phyloP scores from a whole-genome alignment of 192 early-diverging fungal genomes.

The Coemansia sp. region DNA sequence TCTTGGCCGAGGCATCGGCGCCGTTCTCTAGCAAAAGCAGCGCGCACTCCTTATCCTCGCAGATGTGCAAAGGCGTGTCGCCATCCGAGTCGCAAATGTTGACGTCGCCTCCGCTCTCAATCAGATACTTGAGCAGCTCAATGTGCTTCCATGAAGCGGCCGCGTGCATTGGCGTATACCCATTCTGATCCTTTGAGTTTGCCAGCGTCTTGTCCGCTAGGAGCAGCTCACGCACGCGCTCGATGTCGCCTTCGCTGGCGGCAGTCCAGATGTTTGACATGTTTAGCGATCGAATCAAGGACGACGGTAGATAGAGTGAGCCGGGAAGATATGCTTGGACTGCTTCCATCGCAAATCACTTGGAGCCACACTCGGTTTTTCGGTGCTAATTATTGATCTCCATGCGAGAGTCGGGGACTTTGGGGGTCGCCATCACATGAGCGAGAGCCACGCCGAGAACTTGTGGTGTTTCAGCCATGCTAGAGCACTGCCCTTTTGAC shows the following conservation, averaged over 20 bases:
- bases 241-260: slow-evolving; percentile 61
- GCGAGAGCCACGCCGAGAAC: too few species aligned
- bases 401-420: too few species aligned
- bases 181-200: slow-evolving; percentile 72
- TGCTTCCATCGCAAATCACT: too few species aligned
- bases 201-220: slow-evolving; percentile 49
- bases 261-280: slow-evolving; percentile 66
- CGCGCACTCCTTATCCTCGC: slow-evolving; percentile 68
- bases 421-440: too few species aligned
- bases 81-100: slow-evolving; percentile 74
- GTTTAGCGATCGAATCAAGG: too few species aligned
- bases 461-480: too few species aligned
- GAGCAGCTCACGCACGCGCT: slow-evolving; percentile 57
- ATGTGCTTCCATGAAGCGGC: slow-evolving; percentile 72
- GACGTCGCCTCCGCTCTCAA: slow-evolving; percentile 60
- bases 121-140: slow-evolving; percentile 63
- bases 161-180: slow-evolving; percentile 78
- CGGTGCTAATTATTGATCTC: too few species aligned
- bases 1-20: slow-evolving; percentile 60
- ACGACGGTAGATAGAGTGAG: too few species aligned
- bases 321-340: too few species aligned
- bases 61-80: slow-evolving; percentile 78
- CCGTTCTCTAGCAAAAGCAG: slow-evolving; percentile 63
- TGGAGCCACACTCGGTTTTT: too few species aligned
- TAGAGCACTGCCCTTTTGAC: too few species aligned